These are phyloP conservation scores for Biscogniauxia sp. DNA, from an alignment of 2,329 filamentous ascomycete species.

Conservation along the genomic window DNA sequence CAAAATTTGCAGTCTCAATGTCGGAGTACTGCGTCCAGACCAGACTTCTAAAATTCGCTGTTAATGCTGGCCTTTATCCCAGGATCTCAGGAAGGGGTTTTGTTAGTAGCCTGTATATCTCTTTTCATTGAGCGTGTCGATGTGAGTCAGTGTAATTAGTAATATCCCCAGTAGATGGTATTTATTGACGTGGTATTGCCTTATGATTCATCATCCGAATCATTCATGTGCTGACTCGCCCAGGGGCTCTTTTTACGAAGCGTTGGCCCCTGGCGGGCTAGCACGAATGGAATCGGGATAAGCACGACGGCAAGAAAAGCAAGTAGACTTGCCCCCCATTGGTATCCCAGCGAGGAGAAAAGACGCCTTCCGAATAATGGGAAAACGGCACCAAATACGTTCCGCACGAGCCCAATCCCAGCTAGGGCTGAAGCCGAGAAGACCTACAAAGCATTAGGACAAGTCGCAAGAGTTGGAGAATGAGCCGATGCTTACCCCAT, in stretches of 20 bases:
- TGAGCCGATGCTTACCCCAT: conserved; percentile 25
- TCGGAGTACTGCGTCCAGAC: too few species aligned
- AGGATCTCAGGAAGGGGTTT: too few species aligned
- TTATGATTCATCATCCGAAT: conserved; percentile 4
- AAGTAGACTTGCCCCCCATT: conserved; percentile 36
- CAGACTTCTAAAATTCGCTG: too few species aligned
- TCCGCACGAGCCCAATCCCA: conserved; percentile 39
- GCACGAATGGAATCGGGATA: conserved; percentile 33
- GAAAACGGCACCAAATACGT: conserved; percentile 37
- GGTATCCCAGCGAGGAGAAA: conserved; percentile 34
- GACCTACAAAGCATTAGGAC: conserved; percentile 23
- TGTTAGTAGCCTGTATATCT: too few species aligned
- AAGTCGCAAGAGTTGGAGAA: too few species aligned
- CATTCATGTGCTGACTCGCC: conserved; percentile 25
- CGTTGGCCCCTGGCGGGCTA: conserved; percentile 23
- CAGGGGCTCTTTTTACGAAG: conserved; percentile 28
- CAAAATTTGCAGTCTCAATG: too few species aligned
- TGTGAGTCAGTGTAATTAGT: too few species aligned
- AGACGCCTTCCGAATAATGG: conserved; percentile 37
- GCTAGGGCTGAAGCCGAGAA: conserved; percentile 41
- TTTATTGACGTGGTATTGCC: too few species aligned
- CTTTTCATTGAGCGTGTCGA: too few species aligned
- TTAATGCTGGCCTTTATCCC: too few species aligned
- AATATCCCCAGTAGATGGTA: too few species aligned
- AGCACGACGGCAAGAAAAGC: conserved; percentile 35